phyloP scores from a whole-genome alignment of 192 early-diverging fungal genomes.

The Backusella mclennaniae region DNA sequence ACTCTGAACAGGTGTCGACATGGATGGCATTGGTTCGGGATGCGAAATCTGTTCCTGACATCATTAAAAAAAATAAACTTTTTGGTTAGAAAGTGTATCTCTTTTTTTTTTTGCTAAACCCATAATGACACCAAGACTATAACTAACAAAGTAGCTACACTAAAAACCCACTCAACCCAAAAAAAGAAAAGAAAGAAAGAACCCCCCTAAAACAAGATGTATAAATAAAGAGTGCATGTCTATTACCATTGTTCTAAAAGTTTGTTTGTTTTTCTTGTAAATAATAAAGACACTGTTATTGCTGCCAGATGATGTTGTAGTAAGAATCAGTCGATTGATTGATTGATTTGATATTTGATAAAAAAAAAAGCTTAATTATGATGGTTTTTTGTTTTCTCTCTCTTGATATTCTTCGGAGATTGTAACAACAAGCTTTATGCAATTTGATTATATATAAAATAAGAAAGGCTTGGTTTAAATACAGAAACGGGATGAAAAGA shows the following conservation, averaged over 20 bases:
- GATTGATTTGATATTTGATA: not conserved
- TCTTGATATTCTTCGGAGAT: not conserved
- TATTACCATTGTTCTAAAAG: not conserved
- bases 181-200: not conserved
- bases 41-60: not conserved
- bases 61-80: not conserved
- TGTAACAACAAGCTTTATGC: not conserved
- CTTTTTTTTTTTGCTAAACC: not conserved
- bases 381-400: not conserved
- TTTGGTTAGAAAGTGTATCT: not conserved
- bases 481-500: not conserved
- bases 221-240: not conserved
- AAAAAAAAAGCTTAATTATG: not conserved
- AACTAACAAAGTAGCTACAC: not conserved
- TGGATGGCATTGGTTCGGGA: constrained; percentile 19
- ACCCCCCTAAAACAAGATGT: not conserved
- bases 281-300: not conserved
- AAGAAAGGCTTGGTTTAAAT: not conserved
- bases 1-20: constrained; percentile 7
- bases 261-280: too few species aligned
- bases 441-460: not conserved
- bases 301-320: not conserved
- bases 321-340: not conserved
- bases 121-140: not conserved
- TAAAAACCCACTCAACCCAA: not conserved